These are phyloP conservation scores for Leccinum imitatum DNA, from an alignment of 768 basidiomycete species.

Conservation along the genomic window DNA sequence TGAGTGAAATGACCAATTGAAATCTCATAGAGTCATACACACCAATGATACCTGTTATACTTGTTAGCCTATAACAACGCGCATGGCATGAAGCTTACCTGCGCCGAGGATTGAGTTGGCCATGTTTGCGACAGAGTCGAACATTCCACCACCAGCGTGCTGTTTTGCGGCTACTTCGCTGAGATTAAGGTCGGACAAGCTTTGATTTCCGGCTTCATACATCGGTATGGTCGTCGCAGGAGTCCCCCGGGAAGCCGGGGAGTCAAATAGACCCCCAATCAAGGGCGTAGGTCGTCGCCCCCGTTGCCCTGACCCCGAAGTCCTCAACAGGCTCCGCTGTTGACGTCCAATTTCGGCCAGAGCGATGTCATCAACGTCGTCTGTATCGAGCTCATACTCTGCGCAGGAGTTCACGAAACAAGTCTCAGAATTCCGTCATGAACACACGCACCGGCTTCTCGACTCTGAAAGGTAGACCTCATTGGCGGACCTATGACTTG, in stretches of 20 bases:
- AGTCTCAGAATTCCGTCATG: constrained; percentile 9
- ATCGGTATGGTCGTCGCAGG: constrained; percentile 56
- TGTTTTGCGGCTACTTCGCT: constrained; percentile 70
- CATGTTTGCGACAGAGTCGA: constrained; percentile 90
- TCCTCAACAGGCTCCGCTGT: constrained; percentile 22
- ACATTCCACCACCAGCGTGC: constrained; percentile 66
- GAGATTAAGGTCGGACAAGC: constrained; percentile 45
- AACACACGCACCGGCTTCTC: constrained; percentile 77
- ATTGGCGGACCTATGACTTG: constrained; percentile 68
- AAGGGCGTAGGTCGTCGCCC: constrained; percentile 67
- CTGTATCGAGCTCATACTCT: constrained; percentile 86
- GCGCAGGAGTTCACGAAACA: constrained; percentile 11
- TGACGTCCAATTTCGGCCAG: constrained; percentile 32
- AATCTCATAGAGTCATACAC: constrained; percentile 16
- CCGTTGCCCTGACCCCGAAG: constrained; percentile 35
- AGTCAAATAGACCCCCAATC: constrained; percentile 75
- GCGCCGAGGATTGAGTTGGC: constrained; percentile 95
- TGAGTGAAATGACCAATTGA: constrained; percentile 4
- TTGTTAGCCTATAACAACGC: constrained; percentile 18
- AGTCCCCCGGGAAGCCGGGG: constrained; percentile 54
- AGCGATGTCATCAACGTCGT: constrained; percentile 67
- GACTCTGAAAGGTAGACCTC: constrained; percentile 70
- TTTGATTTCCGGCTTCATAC: constrained; percentile 35
- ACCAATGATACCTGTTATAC: constrained; percentile 68
- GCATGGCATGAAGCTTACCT: constrained; percentile 44